These are phyloP conservation scores for Mycena maculata DNA, from an alignment of 768 basidiomycete species.

Conservation along the genomic window DNA sequence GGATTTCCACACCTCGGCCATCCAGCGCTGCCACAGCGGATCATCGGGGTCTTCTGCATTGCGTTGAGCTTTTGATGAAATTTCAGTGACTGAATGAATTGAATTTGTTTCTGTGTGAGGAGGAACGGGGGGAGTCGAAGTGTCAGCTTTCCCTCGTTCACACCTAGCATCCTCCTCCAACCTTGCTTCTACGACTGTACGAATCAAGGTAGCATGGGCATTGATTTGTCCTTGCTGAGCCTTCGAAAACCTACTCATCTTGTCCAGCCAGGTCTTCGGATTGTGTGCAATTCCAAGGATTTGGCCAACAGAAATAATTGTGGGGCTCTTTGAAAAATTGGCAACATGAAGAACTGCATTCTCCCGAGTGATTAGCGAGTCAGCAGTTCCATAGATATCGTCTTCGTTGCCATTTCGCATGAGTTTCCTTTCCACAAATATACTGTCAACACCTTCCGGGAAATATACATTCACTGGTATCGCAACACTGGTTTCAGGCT, in stretches of 20 bases:
- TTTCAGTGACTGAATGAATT: background rate
- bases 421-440: slow-evolving; percentile 32
- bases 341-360: background rate
- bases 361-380: slow-evolving; percentile 22
- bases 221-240: background rate
- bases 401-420: slow-evolving; percentile 3
- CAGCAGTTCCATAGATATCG: slow-evolving; percentile 23
- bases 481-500: slow-evolving; percentile 17
- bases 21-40: too few relatives aligned
- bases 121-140: too few relatives aligned
- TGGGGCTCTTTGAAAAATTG: slow-evolving; percentile 5
- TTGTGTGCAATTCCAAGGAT: slow-evolving; percentile 8
- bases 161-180: background rate
- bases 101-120: too few relatives aligned
- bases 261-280: slow-evolving; percentile 30
- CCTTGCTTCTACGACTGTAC: background rate
- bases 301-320: slow-evolving; percentile 25
- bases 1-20: too few relatives aligned
- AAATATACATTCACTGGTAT: slow-evolving; percentile 19
- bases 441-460: background rate
- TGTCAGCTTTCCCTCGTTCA: background rate
- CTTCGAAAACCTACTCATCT: background rate
- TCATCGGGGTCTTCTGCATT: slow-evolving; percentile 1
- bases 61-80: slow-evolving; percentile 12
- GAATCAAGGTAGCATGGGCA: background rate